Evolutionary conservation across 805 yeast species (phyloP), one percentile per base, ranked within the genome.

Genomic region (Candida tallmaniae): DNA sequence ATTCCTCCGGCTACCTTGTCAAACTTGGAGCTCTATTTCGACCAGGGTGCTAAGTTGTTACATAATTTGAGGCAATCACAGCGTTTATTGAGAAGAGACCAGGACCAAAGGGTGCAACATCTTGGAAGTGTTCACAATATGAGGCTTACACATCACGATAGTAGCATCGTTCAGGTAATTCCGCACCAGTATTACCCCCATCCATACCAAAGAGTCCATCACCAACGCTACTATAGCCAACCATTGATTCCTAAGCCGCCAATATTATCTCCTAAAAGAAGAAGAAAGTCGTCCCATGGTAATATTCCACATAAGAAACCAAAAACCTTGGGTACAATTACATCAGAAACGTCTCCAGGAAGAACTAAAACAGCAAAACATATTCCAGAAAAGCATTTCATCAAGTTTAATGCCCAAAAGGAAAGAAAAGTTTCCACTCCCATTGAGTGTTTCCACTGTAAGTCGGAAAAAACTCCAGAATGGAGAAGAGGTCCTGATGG

Each of bases 401-500:
- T 36, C 9, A 36, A 36, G 13, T 36, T 36, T 19, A 31, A 33
- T 14, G 12, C 27, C 9, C 31, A 33, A 12, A 33, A 27, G 12
- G 27, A n/a, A 6, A 30, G 20, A 15, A 35, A 30, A 12, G 10
- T 8, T 23, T 20, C 19, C 9, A 14, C 31, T 18, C 34, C 34
- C 3, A 24, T 18, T 4, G 31, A 27, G 5, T 56, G 62, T 35
- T 42, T 39, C 23, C 95, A 87, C 46, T 88, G 96, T 60, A 80
- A 80, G 0, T 75, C 80, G 2, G 67, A 67, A 19, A 77, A 76
- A 30, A 84, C 95, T 0, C 96, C 96, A 0, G 96, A 89, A 56
- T 88, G 97, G 97, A 70, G 97, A 51, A 68, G 82, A 41, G 97
- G 96, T 0, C 96, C 96, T 1, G 73, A 75, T 38, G 95, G 95